Evolutionary conservation across 2,329 filamentous ascomycete genomes (phyloP), one percentile per base, ranked within the genome.

Genomic region (Chaetomiaceae sp.): DNA sequence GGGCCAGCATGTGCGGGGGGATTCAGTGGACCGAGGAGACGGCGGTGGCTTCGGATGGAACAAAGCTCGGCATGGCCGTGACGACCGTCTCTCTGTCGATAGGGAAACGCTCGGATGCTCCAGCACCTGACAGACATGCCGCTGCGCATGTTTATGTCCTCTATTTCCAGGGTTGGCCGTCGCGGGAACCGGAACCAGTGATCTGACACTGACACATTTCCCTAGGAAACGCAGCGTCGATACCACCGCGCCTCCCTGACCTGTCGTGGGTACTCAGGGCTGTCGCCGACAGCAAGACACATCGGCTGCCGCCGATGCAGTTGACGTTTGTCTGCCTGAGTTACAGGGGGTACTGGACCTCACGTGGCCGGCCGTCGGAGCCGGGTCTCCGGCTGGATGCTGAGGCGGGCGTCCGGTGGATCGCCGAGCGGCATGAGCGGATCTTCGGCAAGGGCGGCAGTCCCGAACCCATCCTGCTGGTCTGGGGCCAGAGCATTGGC

Each of bases 401-500:
- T 1, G 73, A 79, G 53, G 85, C 87, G 1, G 80, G 84, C 7
- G 65, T 88, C 20, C 61, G 72, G 9, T 89, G 85, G 85, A 76
- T 87, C 22, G 72, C 73, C 4, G 63, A 76, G 17, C 58, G 69
- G 22, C 74, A 79, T 50, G 60, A 61, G 34, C 64, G 61, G 36
- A 63, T 23, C 33, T 58, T 57, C 55, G 55, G 54, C 51, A 29
- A 44, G 51, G 61, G 20, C 22, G 58, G 57, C 43, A 65, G 59
- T 43, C 69, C 72, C 15, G 56, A 67, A 6, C 71, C 75, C n/a
- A 63, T 71, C 7, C 56, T 89, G 1, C 64, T 90, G 1, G 69
- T 91, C 11, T 91, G 88, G 87, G 88, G 88, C 0, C 88, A 91
- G 67, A 89, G 85, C 58, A 83, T 91, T 50, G 88, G 89, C 1